Base-by-base conservation (phyloP, 345 rosid genomes). In the Linum trigynum region DNA sequence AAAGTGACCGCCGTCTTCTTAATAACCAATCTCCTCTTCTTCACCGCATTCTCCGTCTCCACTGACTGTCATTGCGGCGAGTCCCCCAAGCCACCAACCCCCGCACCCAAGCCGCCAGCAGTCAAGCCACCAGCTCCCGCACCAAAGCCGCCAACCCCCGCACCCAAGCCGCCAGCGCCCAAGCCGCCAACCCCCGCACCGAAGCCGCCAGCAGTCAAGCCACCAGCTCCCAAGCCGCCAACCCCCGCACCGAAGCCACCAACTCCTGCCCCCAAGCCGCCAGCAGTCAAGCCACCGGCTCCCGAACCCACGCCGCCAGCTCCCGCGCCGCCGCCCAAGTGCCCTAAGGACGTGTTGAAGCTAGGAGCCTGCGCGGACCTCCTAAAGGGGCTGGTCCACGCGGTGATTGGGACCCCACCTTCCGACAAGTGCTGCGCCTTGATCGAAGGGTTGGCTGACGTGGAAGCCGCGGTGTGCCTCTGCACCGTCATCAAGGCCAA, bases 401-500 rank as follows among this genome's bases (percentile, higher is more conserved):
- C 69, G 38, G 67, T 51, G 0, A 39, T 71, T 0, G 88, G 88
- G 51, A 17, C 71, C 38, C 81, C 85, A 1, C 60, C 85, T 9
- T 62, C 81, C 3, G 69, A 62, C 75, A 59, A 75, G 38, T 86
- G 91, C 76, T 86, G 91, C 39, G 66, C 86, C 10, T 2, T 86
- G 71, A 64, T 86, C 3, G 0, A 35, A 35, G 91, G 88, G 2
- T 61, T 82, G 71, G 81, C 12, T 2, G 80, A 83, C 56, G 5
- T 71, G 63, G 91, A 86, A 55, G 88, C 67, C 57, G 88, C 86
- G 15, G 11, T 72, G 63, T 86, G 91, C 76, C 78, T 86, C 8
- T 86, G 88, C 80, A 80, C 76, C 38, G 86, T 81, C 55, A 75
- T 83, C 45, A 83, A 86, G 71, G 91, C 83, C 39, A 83, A 71